Base-by-base conservation (phyloP, 2,329 filamentous ascomycete species). In the Pleurostoma richardsiae region DNA sequence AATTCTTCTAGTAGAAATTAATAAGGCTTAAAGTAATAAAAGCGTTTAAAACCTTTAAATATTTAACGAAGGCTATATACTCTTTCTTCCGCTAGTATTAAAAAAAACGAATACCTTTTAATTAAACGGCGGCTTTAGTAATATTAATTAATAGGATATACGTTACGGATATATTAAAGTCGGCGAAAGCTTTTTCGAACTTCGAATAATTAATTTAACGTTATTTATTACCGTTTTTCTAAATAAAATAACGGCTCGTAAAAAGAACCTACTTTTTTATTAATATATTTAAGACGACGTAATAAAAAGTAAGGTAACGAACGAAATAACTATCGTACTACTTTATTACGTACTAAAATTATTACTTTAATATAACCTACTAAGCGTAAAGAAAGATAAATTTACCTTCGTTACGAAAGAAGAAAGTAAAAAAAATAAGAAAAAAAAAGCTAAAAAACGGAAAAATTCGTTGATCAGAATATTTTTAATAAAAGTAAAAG, bases 341-440 rank as follows among this genome's bases (percentile, higher is more conserved):
- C 33, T 45, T 39, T 41, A 49, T 42, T 42, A 41, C 42, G 42
- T 42, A 42, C 27, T 49, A 41, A 40, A 41, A 29, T 28, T 41
- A 46, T 40, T 40, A 30, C 33, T 29, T 44, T 29, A 45, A 40
- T 46, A 30, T 36, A 41, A 11, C 40, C 36, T 40, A 28, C 38
- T 29, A 6, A 33, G 29, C 10, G 41, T 40, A 28, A 19, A n/a
- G 29, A 41, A 42, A 44, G 26, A 45, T 40, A 19, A 5, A n/a
- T 6, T 8, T 33, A 33, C 38, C 10, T 30, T 27, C 11, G 38
- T 26, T 40, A 10, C 30, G 19, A 29, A 48, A n/a, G 40, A 45
- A 30, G 10, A 42, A 45, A 40, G n/a, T 7, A n/a, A 40, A 26
- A 27, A 38, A 45, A 40, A 39, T 39, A n/a, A 28, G 39, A 39